Percentiles rank a stretch among this genome's conserved stretches.
Conservation (phyloP, 805 yeast species). For the Saturnispora diversa region DNA sequence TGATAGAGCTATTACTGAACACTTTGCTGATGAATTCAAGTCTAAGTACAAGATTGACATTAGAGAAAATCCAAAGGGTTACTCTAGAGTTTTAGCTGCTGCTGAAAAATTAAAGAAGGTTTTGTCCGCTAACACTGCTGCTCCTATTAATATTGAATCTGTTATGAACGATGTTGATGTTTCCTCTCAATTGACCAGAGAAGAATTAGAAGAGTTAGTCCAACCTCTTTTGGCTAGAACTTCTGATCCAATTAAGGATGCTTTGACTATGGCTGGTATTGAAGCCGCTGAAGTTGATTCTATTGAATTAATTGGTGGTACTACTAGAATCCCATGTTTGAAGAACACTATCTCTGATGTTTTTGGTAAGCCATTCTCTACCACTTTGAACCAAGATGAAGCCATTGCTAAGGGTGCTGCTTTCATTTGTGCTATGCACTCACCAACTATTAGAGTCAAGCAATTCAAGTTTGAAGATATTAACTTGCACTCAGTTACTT, state of each 20-base stretch:
- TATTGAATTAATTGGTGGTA: conserved; percentile 95
- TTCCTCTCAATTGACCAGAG: conserved; percentile 80
- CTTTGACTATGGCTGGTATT: conserved; percentile 74
- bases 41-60: conserved; percentile 90
- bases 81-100: conserved; percentile 83
- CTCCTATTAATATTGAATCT: conserved; percentile 92
- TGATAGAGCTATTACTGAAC: conserved; percentile 88
- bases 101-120: conserved; percentile 94
- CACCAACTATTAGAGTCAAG: conserved; percentile 97
- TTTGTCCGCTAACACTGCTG: conserved; percentile 88
- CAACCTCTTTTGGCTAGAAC: conserved; percentile 73
- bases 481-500: conserved; percentile 87
- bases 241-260: conserved; percentile 68
- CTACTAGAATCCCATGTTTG: conserved; percentile 93
- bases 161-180: conserved; percentile 97
- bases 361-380: conserved; percentile 79
- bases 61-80: conserved; percentile 87
- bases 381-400: conserved; percentile 97
- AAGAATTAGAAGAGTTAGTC: conserved; percentile 85
- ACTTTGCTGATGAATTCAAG: conserved; percentile 89
- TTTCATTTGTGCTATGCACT: conserved; percentile 96
- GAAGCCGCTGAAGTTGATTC: conserved; percentile 70
- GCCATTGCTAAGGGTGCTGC: conserved; percentile 99
- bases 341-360: conserved; percentile 73
- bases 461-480: conserved; percentile 97